Conservation (phyloP, 257 asterid genomes). For the Solanum appendiculatum region DNA sequence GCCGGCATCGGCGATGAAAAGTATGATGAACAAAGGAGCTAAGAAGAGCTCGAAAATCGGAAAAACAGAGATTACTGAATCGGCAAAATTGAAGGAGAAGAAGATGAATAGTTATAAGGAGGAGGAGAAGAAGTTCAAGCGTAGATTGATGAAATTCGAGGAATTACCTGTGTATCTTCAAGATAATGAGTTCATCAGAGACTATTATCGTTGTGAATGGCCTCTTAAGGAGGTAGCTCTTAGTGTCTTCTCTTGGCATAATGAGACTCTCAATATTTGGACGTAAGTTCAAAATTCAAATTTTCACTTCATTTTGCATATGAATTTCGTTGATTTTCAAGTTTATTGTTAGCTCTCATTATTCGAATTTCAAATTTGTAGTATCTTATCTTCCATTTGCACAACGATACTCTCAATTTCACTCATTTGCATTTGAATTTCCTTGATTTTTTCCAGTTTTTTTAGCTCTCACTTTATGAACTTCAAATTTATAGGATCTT, state of each 20-base stretch:
- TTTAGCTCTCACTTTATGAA: not conserved
- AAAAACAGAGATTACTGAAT: not conserved
- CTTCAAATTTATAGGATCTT: not conserved
- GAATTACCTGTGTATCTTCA: conserved; percentile 72
- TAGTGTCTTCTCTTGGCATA: conserved; percentile 80
- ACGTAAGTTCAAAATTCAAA: conserved; percentile 36
- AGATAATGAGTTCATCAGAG: conserved; percentile 74
- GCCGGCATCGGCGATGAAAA: not conserved
- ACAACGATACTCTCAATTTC: not conserved
- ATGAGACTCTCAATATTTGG: conserved; percentile 90
- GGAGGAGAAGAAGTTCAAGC: not conserved
- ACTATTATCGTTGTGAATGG: conserved; percentile 86
- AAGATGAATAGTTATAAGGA: conserved; percentile 1
- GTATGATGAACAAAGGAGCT: not conserved
- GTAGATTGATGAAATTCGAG: conserved; percentile 48
- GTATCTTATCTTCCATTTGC: not conserved
- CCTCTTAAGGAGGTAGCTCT: conserved; percentile 53
- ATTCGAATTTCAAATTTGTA: not conserved
- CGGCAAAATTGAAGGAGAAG: not conserved
- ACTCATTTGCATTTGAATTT: not conserved
- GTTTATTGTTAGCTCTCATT: not conserved
- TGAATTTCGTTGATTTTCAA: not conserved
- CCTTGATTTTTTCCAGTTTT: not conserved
- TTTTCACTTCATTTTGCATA: not conserved
- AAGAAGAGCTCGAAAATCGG: not conserved